Conservation (phyloP, 331 rosid species). For the Malus hybrid region DNA sequence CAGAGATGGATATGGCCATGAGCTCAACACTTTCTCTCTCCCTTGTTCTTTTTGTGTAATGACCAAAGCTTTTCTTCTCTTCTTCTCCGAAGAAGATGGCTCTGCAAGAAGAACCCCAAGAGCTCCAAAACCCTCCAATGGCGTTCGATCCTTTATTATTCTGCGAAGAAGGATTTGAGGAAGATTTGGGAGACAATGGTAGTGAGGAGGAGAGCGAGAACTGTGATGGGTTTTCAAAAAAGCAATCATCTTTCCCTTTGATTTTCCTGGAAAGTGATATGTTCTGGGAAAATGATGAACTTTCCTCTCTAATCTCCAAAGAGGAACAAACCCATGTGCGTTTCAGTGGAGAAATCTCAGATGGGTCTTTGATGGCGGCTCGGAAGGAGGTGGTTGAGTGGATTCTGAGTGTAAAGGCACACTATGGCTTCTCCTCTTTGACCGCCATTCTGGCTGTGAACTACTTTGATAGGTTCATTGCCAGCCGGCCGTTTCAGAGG, state of each 20-base stretch:
- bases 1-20: too few species aligned
- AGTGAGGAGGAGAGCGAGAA: slow-evolving; percentile 16
- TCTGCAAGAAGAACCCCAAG: too few species aligned
- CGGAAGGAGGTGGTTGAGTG: slow-evolving; percentile 60
- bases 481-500: slow-evolving; percentile 39
- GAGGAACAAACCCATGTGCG: slow-evolving; percentile 25
- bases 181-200: slow-evolving; percentile 25
- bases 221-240: slow-evolving; percentile 15
- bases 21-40: too few species aligned
- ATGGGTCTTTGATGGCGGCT: slow-evolving; percentile 36
- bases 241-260: slow-evolving; percentile 33
- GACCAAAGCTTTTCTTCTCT: too few species aligned
- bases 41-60: too few species aligned
- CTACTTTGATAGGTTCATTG: slow-evolving; percentile 80
- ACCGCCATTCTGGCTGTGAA: slow-evolving; percentile 69
- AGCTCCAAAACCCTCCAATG: slow-evolving; percentile 4
- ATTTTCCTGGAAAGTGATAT: slow-evolving; percentile 39
- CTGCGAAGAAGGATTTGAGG: slow-evolving; percentile 54
- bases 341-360: slow-evolving; percentile 14
- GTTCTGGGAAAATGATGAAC: slow-evolving; percentile 58
- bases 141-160: slow-evolving; percentile 54
- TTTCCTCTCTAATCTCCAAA: slow-evolving; percentile 25
- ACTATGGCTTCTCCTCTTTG: slow-evolving; percentile 57
- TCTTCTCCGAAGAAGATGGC: too few species aligned
- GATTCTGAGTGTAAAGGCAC: slow-evolving; percentile 53